Percentiles rank a stretch among this genome's conserved stretches.
These are phyloP conservation scores for Obelidium mucronatum DNA, from an alignment of 192 early-diverging fungal genomes.

Conservation along the genomic window DNA sequence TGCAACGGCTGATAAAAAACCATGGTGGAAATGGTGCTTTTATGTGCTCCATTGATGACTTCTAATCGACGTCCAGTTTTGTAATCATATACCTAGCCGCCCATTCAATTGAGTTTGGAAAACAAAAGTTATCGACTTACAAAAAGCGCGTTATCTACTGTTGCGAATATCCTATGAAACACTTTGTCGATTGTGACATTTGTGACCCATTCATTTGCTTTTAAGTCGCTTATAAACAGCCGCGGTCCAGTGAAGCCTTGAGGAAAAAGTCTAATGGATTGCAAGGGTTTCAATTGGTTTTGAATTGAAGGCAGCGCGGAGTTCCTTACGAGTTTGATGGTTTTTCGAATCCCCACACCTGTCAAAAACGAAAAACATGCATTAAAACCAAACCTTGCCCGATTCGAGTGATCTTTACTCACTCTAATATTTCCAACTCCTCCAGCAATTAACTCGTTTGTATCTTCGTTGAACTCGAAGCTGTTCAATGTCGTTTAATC, in stretches of 20 bases:
- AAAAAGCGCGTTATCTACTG: conserved; percentile 45
- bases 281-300: too few species aligned
- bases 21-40: conserved; percentile 52
- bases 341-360: conserved; percentile 53
- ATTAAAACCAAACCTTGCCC: not conserved
- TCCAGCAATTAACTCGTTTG: conserved; percentile 52
- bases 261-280: conserved; percentile 5
- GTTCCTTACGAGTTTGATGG: not conserved
- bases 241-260: conserved; percentile 44
- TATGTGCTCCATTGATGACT: conserved; percentile 46
- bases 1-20: conserved; percentile 46
- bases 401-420: not conserved
- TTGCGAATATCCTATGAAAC: conserved; percentile 50
- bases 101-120: not conserved
- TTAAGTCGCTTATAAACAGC: conserved; percentile 50
- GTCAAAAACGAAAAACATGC: not conserved
- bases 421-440: conserved; percentile 56
- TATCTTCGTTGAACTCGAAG: conserved; percentile 51
- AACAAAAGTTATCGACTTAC: conserved; percentile 32
- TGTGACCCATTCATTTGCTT: conserved; percentile 55
- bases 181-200: conserved; percentile 34
- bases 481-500: conserved; percentile 33
- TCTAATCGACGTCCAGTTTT: conserved; percentile 47
- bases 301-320: too few species aligned
- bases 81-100: conserved; percentile 63